Base-by-base conservation (phyloP, 163 green algal genomes). In the Chlamydomonas reinhardtii region DNA sequence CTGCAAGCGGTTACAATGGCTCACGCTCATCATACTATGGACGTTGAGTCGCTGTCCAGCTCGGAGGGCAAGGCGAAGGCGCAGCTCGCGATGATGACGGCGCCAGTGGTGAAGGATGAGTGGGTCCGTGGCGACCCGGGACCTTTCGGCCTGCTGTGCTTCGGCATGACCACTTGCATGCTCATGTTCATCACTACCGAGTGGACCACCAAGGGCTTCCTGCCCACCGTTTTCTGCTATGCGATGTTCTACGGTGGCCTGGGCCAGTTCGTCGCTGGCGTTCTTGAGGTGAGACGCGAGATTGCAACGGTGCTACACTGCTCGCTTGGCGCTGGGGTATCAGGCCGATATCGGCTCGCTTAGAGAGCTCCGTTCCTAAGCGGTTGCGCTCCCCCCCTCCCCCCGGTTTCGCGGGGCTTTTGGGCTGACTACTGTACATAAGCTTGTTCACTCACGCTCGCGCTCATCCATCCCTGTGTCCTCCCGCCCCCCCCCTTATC, bases 261-360 rank as follows among this genome's bases (percentile, higher is more conserved):
- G 35, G 91, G 90, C 0, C 94, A 96, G 89, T 90, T 96, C 56
- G 73, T 94, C 11, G 94, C 92, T 52, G 94, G 94, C 64, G 87
- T 96, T 25, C 90, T 95, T n/a, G 94, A 97, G 89, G 92, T 96
- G 73, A 78, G 87, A 15, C 62, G 27, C 29, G n/a, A 27, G 62
- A 35, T 29, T 5, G 48, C 48, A 56, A 56, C 14, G 48, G 5
- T 56, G 92, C 39, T 5, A 68, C 19, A 12, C 19, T 12, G 9
- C 22, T 25, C 24, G 4, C 19, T 68, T 68, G 61, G 5, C 20
- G 17, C 56, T 24, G 17, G 3, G 20, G 12, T 16, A n/a, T n/a
- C n/a, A n/a, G n/a, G n/a, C n/a, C n/a, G n/a, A n/a, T n/a, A n/a
- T n/a, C n/a, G n/a, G n/a, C n/a, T n/a, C n/a, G n/a, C n/a, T n/a